These are phyloP conservation scores for Kodamaea ohmeri DNA, from an alignment of 1,139 yeast genomes.

Conservation along the genomic window DNA sequence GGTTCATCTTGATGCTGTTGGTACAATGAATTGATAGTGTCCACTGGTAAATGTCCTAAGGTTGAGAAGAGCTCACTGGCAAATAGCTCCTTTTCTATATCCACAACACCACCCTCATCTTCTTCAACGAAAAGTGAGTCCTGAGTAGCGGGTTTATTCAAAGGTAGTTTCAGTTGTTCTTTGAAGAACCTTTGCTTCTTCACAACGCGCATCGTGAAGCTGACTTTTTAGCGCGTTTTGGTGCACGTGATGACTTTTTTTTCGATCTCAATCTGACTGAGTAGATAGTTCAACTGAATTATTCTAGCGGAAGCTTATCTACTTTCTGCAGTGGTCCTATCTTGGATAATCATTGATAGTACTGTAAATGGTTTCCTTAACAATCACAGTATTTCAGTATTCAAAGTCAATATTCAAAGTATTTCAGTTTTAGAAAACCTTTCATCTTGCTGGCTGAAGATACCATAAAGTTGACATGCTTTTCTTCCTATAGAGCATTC, in stretches of 20 bases:
- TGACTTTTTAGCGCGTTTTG: constrained; percentile 3
- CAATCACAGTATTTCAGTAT: no score
- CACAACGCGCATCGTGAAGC: constrained; percentile 9
- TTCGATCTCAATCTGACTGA: neutral
- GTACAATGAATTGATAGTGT: constrained; percentile 20
- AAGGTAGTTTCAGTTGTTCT: constrained; percentile 7
- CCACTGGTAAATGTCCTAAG: constrained; percentile 24
- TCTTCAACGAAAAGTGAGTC: constrained; percentile 20
- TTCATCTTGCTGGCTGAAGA: no score
- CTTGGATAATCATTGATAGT: no score
- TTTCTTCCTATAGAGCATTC: no score
- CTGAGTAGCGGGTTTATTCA: constrained; percentile 3
- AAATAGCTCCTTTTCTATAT: constrained; percentile 18
- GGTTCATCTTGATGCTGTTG: constrained; percentile 23
- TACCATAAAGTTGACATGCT: no score
- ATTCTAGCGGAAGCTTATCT: no score
- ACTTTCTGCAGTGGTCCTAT: no score
- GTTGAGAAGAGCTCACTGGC: constrained; percentile 20
- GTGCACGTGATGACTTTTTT: constrained; percentile 3
- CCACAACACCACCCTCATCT: constrained; percentile 15
- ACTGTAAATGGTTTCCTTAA: no score
- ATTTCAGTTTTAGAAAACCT: no score
- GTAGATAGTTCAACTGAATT: neutral
- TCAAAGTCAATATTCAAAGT: no score
- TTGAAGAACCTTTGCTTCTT: constrained; percentile 15